Conservation (phyloP, 1,139 yeast genomes). For the Meyerozyma carpophila region DNA sequence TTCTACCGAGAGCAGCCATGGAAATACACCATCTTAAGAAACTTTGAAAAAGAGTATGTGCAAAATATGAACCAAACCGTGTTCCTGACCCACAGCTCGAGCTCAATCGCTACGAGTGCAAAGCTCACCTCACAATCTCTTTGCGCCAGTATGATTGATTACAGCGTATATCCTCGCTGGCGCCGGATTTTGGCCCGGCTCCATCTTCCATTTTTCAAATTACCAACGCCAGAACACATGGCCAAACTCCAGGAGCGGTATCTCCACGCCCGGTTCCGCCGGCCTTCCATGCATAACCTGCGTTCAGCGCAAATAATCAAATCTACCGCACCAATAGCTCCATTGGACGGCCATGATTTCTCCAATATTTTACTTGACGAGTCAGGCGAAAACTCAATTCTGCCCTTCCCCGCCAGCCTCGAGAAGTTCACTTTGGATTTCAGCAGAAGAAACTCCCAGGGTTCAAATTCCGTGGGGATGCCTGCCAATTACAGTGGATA, state of each 20-base stretch:
- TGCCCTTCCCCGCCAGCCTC: slow-evolving; percentile 14
- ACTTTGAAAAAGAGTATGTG: slow-evolving; percentile 32
- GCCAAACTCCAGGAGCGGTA: slow-evolving; percentile 21
- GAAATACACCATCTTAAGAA: slow-evolving; percentile 43
- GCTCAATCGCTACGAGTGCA: slow-evolving; percentile 22
- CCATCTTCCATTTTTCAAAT: slow-evolving; percentile 36
- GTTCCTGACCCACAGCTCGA: background rate
- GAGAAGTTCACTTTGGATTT: slow-evolving; percentile 28
- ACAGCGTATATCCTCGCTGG: slow-evolving; percentile 25
- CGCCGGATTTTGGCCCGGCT: slow-evolving; percentile 29
- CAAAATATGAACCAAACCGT: background rate
- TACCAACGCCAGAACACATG: slow-evolving; percentile 36
- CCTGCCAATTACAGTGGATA: background rate
- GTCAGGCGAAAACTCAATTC: slow-evolving; percentile 12
- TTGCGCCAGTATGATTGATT: slow-evolving; percentile 22
- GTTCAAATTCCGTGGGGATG: background rate
- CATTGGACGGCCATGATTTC: slow-evolving; percentile 27
- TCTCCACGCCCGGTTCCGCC: slow-evolving; percentile 12
- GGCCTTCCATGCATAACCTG: background rate
- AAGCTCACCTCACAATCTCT: slow-evolving; percentile 20
- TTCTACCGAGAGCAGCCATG: slow-evolving; percentile 76
- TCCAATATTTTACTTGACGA: slow-evolving; percentile 31
- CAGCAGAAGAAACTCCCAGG: slow-evolving; percentile 1
- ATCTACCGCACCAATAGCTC: slow-evolving; percentile 9
- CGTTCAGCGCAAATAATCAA: background rate